Conservation (phyloP, 352 stramenopile species). For the Phytophthora syringae region DNA sequence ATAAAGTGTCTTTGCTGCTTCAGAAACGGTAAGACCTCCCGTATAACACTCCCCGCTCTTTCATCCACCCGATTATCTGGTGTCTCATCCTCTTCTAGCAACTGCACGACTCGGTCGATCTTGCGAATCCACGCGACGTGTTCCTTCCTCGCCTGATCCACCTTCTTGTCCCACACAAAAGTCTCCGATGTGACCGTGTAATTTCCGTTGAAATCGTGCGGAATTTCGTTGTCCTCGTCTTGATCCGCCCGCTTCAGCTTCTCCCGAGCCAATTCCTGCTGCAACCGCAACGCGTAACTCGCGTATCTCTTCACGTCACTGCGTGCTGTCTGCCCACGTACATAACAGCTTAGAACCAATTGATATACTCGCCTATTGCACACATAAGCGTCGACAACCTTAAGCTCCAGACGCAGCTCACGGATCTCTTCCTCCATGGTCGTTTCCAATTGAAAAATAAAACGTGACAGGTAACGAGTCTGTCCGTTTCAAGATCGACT, state of each 20-base stretch:
- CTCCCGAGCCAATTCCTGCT: slow-evolving; percentile 42
- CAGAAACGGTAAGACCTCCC: slow-evolving; percentile 27
- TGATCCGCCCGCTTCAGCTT: slow-evolving; percentile 19
- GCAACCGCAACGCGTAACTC: slow-evolving; percentile 34
- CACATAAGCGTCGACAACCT: slow-evolving; percentile 11
- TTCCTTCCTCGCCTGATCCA: slow-evolving; percentile 14
- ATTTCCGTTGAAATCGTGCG: slow-evolving; percentile 7
- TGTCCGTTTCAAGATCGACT: background rate
- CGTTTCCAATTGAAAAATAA: slow-evolving; percentile 17
- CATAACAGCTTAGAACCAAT: background rate
- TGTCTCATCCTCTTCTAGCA: slow-evolving; percentile 12
- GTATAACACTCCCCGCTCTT: slow-evolving; percentile 1
- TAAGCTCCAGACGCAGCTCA: slow-evolving; percentile 35
- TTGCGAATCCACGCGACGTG: slow-evolving; percentile 26
- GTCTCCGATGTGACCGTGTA: background rate
- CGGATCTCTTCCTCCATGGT: slow-evolving; percentile 28
- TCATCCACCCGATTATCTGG: slow-evolving; percentile 3
- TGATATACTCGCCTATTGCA: background rate
- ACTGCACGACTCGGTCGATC: slow-evolving; percentile 21
- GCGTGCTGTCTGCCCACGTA: slow-evolving; percentile 20
- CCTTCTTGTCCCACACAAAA: slow-evolving; percentile 22
- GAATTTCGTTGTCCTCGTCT: background rate
- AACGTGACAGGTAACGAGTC: slow-evolving; percentile 3
- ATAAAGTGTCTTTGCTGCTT: slow-evolving; percentile 31
- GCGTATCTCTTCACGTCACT: slow-evolving; percentile 48